phyloP scores from a whole-genome alignment of 306 rosid genomes.

The Herpetospermum pedunculosum region DNA sequence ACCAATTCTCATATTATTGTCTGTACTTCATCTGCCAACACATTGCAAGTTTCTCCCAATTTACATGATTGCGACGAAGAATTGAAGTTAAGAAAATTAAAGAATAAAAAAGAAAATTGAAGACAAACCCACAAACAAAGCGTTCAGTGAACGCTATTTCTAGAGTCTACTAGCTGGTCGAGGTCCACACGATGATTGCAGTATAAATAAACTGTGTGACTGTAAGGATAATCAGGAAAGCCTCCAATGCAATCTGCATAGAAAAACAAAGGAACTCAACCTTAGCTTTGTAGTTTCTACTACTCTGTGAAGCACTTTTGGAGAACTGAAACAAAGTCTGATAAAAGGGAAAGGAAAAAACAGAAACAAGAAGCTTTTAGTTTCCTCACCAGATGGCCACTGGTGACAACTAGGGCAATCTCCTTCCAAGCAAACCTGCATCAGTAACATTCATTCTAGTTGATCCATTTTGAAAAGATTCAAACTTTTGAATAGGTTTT shows the following conservation, averaged over 20 bases:
- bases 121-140: neutral
- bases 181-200: slow-evolving; percentile 45
- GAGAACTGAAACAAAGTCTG: neutral
- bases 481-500: neutral
- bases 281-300: neutral
- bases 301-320: neutral
- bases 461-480: neutral
- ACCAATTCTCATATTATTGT: neutral
- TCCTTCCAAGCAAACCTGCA: slow-evolving; percentile 80
- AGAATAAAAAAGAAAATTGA: neutral
- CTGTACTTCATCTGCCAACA: neutral
- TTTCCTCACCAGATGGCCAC: slow-evolving; percentile 67
- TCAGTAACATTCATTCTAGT: neutral
- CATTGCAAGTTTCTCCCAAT: neutral
- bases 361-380: neutral
- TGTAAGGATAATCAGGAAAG: slow-evolving; percentile 76
- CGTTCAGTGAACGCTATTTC: neutral
- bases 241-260: slow-evolving; percentile 83
- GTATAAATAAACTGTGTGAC: slow-evolving; percentile 69
- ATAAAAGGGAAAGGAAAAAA: neutral
- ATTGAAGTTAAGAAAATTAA: neutral
- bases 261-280: neutral
- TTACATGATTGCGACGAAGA: neutral
- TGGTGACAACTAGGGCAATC: slow-evolving; percentile 51
- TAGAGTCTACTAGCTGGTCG: slow-evolving; percentile 14